Percentiles rank a stretch among this genome's conserved stretches.
phyloP scores from a whole-genome alignment of 2,329 filamentous ascomycete species.

The Aurifilum marmelostoma region DNA sequence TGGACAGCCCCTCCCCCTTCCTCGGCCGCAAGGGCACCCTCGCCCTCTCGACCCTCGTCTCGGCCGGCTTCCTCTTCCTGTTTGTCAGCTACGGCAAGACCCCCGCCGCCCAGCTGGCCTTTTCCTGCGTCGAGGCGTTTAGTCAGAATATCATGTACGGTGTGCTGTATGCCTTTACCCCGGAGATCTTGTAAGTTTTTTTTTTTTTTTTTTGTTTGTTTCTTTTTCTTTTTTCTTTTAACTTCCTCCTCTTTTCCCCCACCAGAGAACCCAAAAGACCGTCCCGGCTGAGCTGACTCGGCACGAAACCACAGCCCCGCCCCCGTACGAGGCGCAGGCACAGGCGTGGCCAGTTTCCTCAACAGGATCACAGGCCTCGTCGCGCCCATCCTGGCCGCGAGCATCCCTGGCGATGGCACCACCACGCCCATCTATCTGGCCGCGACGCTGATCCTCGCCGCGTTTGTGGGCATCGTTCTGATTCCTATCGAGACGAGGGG shows the following conservation, averaged over 20 bases:
- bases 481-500: constrained; percentile 68
- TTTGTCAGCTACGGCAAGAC: constrained; percentile 64
- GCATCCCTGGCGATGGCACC: constrained; percentile 59
- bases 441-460: constrained; percentile 58
- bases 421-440: constrained; percentile 62
- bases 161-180: constrained; percentile 76
- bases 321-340: constrained; percentile 71
- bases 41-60: constrained; percentile 67
- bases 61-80: constrained; percentile 69
- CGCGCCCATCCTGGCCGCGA: constrained; percentile 70
- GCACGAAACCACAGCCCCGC: too few relatives aligned
- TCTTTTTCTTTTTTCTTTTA: too few relatives aligned
- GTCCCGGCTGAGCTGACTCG: too few relatives aligned
- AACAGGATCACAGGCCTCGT: constrained; percentile 70
- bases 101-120: constrained; percentile 62
- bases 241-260: too few relatives aligned
- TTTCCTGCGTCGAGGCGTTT: constrained; percentile 71
- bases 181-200: constrained; percentile 63
- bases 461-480: constrained; percentile 62
- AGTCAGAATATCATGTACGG: constrained; percentile 79
- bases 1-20: constrained; percentile 64
- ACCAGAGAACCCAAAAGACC: too few relatives aligned
- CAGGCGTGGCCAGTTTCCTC: constrained; percentile 71
- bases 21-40: constrained; percentile 74
- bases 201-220: neutral